Evolutionary conservation across 306 rosid species (phyloP).

Genomic region (Rosa multiflora): DNA sequence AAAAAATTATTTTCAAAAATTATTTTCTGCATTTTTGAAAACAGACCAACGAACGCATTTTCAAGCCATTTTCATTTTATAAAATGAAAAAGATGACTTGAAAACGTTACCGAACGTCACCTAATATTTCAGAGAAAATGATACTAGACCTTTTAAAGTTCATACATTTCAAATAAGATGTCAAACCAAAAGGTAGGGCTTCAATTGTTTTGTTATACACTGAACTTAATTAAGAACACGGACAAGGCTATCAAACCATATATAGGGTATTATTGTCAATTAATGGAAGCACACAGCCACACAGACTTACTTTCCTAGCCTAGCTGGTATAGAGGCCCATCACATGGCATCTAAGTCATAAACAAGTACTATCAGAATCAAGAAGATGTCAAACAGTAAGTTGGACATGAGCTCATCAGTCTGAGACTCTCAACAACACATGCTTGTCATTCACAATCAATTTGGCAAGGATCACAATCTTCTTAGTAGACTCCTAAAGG

Average conservation of each 20-base stretch:
- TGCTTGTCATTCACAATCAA: too few species aligned
- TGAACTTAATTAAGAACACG: constrained; percentile 12
- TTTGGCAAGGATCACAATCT: too few species aligned
- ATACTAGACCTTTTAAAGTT: background rate
- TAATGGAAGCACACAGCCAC: constrained; percentile 18
- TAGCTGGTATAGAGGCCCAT: constrained; percentile 29
- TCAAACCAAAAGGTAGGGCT: constrained; percentile 3
- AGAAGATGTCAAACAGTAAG: constrained; percentile 15
- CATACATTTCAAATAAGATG: background rate
- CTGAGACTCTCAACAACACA: too few species aligned
- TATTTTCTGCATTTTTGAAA: too few species aligned
- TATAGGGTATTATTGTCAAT: constrained; percentile 24
- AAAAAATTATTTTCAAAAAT: too few species aligned
- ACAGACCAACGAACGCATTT: too few species aligned
- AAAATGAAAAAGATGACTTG: too few species aligned
- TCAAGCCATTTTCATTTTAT: too few species aligned
- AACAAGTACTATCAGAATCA: constrained; percentile 7
- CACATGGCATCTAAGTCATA: constrained; percentile 45
- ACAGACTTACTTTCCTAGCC: constrained; percentile 27
- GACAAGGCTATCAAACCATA: constrained; percentile 6
- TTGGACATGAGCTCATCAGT: too few species aligned
- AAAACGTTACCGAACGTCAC: too few species aligned
- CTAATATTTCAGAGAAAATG: background rate
- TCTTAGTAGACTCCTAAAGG: too few species aligned
- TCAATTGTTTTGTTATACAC: background rate